Base-by-base conservation (phyloP, 352 stramenopile genomes). In the Phytophthora litchii region DNA sequence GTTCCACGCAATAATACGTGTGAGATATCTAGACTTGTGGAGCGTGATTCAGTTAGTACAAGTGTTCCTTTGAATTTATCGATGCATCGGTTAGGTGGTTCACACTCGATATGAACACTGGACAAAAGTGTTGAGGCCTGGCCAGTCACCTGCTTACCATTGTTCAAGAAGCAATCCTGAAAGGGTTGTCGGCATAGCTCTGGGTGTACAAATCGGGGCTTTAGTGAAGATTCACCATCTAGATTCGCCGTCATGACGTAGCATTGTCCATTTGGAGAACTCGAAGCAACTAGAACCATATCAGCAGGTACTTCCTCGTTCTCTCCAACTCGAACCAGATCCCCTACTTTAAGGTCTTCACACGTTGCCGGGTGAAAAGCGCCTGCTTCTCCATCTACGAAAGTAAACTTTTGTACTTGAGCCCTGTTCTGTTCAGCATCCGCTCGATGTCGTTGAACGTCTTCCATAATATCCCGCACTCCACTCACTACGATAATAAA, bases 201-300 rank as follows among this genome's bases (percentile, higher is more conserved):
- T 16, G 65, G 48, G 9, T 75, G 77, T n/a, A 86, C 80, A 37
- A 88, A 80, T 0, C 85, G 72, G 0, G 83, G 76, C 60, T 97
- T 97, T 21, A 97, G 60, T 13, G 92, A 95, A 7, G 89, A 96
- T 55, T 97, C 89, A 2, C 89, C 89, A 53, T 97, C 89, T 10
- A 97, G 64, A 43, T 94, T 96, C 7, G 86, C 79, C 0, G 89
- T 96, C 79, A 86, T 89, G 14, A 94, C 84, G 43, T 85, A 95
- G 60, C 80, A 92, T 44, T 86, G 70, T 0, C 88, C 81, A 40
- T 83, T 85, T 1, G 66, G 32, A 19, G 70, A 68, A 23, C 78
- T 87, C 5, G 74, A 75, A 2, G 67, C 68, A n/a, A 96, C 34
- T 20, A 96, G 46, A 17, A 83, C 60, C 4, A 96, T 53, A 36